Evolutionary conservation across 768 basidiomycete genomes (phyloP).

Genomic region (Leccinum boreale): DNA sequence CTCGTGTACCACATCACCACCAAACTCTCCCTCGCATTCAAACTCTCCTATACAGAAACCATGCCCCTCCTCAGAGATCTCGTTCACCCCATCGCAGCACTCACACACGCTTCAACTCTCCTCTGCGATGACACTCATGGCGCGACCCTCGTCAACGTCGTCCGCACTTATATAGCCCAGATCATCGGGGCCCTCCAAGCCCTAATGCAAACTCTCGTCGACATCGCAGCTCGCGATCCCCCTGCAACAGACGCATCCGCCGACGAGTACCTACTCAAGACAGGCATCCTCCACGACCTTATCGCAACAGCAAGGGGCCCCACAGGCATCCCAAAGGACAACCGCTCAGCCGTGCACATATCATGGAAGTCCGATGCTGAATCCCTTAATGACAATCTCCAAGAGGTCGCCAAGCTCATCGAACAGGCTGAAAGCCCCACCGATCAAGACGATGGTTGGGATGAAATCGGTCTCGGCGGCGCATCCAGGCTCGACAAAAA

Average conservation of each 20-base stretch:
- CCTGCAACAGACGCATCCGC: conserved; percentile 14
- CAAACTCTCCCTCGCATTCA: conserved; percentile 61
- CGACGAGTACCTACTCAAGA: conserved; percentile 54
- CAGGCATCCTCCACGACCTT: conserved; percentile 59
- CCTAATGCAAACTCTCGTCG: conserved; percentile 44
- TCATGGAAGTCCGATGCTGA: conserved; percentile 50
- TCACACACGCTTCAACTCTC: conserved; percentile 49
- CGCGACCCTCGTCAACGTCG: conserved; percentile 43
- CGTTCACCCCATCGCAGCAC: conserved; percentile 43
- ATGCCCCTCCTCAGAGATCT: conserved; percentile 53
- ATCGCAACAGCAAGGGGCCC: conserved; percentile 48
- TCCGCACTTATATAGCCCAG: conserved; percentile 36
- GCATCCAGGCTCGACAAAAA: conserved; percentile 41
- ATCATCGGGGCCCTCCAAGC: conserved; percentile 44
- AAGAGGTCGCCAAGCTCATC: conserved; percentile 57
- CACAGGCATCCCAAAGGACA: conserved; percentile 52
- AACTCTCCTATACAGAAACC: conserved; percentile 52
- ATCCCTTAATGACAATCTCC: conserved; percentile 57
- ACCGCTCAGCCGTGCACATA: conserved; percentile 54
- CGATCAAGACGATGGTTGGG: conserved; percentile 53
- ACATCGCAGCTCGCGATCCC: conserved; percentile 26
- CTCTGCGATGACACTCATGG: conserved; percentile 44
- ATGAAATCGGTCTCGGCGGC: conserved; percentile 51
- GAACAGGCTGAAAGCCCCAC: conserved; percentile 31
- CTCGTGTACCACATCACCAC: conserved; percentile 56